Percentiles rank a stretch among this genome's conserved stretches.
Evolutionary conservation across 768 basidiomycete species (phyloP).

Genomic region (Podaxis carcinomalis): DNA sequence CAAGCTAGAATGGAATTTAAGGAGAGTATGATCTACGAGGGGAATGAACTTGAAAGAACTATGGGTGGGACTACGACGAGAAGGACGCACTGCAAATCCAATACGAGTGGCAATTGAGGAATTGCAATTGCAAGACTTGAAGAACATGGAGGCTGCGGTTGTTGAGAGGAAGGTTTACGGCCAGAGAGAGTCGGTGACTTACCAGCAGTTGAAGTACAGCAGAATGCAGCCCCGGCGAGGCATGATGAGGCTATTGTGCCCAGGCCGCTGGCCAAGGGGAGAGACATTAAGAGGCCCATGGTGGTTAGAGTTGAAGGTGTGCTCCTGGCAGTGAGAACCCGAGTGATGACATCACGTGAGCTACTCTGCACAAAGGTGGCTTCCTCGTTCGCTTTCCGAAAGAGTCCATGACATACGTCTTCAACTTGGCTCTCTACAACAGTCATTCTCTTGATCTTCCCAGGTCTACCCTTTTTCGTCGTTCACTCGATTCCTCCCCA

Average conservation of each 20-base stretch:
- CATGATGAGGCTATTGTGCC: slow-evolving; percentile 79
- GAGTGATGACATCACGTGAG: slow-evolving; percentile 5
- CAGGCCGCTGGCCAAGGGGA: slow-evolving; percentile 66
- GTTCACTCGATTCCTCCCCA: not conserved
- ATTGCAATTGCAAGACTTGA: slow-evolving; percentile 98
- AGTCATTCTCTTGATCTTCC: not conserved
- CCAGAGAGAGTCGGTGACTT: slow-evolving; percentile 17
- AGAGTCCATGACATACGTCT: not conserved
- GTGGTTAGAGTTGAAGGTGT: slow-evolving; percentile 7
- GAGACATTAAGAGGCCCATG: slow-evolving; percentile 74
- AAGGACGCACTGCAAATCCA: slow-evolving; percentile 32
- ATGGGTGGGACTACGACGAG: not conserved
- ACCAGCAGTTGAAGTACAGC: slow-evolving; percentile 85
- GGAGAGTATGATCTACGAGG: slow-evolving; percentile 81
- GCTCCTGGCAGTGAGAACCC: not conserved
- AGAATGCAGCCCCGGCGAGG: slow-evolving; percentile 78
- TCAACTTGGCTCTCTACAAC: not conserved
- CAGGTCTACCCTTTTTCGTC: not conserved
- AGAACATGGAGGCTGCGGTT: slow-evolving; percentile 83
- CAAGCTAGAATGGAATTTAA: slow-evolving; percentile 95
- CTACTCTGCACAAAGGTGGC: too few species aligned
- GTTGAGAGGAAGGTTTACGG: slow-evolving; percentile 8
- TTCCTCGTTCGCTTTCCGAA: not conserved
- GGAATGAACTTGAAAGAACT: too few species aligned
- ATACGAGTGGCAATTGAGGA: slow-evolving; percentile 97